These are phyloP conservation scores for Ceriops zippeliana DNA, from an alignment of 345 rosid species.

Conservation along the genomic window DNA sequence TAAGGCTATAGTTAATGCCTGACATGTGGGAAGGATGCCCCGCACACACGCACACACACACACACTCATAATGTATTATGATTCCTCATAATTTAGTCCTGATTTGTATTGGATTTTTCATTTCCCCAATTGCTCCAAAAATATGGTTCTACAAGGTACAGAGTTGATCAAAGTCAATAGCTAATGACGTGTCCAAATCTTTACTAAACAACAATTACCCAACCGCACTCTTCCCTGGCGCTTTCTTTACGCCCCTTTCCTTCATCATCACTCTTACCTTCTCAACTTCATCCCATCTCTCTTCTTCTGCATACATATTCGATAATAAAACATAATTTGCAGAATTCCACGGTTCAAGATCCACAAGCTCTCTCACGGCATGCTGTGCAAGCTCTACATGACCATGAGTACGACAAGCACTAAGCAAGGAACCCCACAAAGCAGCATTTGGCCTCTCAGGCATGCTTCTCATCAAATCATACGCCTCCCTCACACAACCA, in stretches of 20 bases:
- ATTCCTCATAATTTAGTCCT: too few relatives aligned
- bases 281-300: slow-evolving; percentile 67
- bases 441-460: slow-evolving; percentile 46
- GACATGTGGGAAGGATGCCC: too few relatives aligned
- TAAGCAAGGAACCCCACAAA: slow-evolving; percentile 66
- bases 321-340: slow-evolving; percentile 67
- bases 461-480: slow-evolving; percentile 51
- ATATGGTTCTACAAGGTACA: too few relatives aligned
- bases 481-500: slow-evolving; percentile 54
- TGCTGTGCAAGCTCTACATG: slow-evolving; percentile 51
- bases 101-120: too few relatives aligned
- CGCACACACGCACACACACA: too few relatives aligned
- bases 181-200: neutral
- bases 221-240: slow-evolving; percentile 42
- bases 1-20: too few relatives aligned
- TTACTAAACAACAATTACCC: slow-evolving; percentile 6
- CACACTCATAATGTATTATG: too few relatives aligned
- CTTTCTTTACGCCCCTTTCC: slow-evolving; percentile 44
- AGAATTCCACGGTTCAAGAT: slow-evolving; percentile 61
- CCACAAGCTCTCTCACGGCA: slow-evolving; percentile 50
- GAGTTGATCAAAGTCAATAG: neutral
- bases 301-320: slow-evolving; percentile 64
- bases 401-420: slow-evolving; percentile 66
- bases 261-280: slow-evolving; percentile 49
- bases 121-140: too few relatives aligned